Conservation (phyloP, 2,329 filamentous ascomycete genomes). For the Gnomoniopsis sp. region DNA sequence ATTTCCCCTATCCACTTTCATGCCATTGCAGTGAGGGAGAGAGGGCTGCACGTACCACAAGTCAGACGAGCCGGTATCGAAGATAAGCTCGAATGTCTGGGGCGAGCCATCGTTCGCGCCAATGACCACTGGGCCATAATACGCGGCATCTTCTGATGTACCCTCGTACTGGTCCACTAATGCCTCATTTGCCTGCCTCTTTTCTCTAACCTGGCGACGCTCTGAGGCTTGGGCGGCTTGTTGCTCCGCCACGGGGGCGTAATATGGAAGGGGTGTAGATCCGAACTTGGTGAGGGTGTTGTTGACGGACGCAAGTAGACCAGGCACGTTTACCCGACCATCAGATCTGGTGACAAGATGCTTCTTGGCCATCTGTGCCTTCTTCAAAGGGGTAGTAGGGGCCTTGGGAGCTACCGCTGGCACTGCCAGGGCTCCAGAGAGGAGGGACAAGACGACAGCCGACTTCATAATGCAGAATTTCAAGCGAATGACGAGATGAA, state of each 20-base stretch:
- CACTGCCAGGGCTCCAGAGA: slow-evolving; percentile 7
- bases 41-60: not conserved
- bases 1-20: not conserved
- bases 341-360: slow-evolving; percentile 1
- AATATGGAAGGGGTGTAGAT: slow-evolving; percentile 1
- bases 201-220: not conserved
- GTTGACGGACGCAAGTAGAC: slow-evolving; percentile 4
- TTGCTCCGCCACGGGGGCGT: slow-evolving; percentile 5
- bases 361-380: slow-evolving; percentile 6
- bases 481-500: not conserved
- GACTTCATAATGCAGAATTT: not conserved
- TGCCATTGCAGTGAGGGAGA: not conserved
- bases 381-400: not conserved
- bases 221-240: slow-evolving; percentile 1
- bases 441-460: slow-evolving; percentile 1
- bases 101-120: slow-evolving; percentile 1
- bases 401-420: not conserved
- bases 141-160: slow-evolving; percentile 1
- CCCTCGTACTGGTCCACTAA: slow-evolving; percentile 7
- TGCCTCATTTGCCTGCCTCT: slow-evolving; percentile 3
- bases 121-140: slow-evolving; percentile 4
- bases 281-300: slow-evolving; percentile 4
- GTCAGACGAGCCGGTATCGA: slow-evolving; percentile 6
- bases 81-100: slow-evolving; percentile 12
- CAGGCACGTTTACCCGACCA: slow-evolving; percentile 1